phyloP scores from a whole-genome alignment of 2,329 filamentous ascomycete genomes.

The Alternaria novae-zelandiae region DNA sequence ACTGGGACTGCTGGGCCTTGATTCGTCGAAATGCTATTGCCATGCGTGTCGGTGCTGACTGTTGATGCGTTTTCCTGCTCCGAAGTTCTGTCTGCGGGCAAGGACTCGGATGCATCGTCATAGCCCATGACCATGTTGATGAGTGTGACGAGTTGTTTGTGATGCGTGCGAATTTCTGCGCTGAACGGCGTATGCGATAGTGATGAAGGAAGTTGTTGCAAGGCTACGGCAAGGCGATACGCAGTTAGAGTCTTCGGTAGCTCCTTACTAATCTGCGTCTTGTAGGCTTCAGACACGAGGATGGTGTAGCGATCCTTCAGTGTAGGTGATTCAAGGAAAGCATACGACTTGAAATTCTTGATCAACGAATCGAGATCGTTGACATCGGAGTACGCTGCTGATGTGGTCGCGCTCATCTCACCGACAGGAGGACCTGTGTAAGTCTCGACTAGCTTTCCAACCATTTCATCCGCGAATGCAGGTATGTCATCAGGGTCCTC shows the following conservation, averaged over 20 bases:
- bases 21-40: neutral
- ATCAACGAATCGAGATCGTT: constrained; percentile 16
- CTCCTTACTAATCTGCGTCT: constrained; percentile 17
- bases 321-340: constrained; percentile 34
- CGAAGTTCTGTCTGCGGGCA: neutral
- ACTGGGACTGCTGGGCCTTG: neutral
- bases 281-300: constrained; percentile 37
- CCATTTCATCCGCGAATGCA: constrained; percentile 28
- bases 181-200: constrained; percentile 31
- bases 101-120: neutral
- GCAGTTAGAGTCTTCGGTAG: constrained; percentile 39
- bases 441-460: constrained; percentile 25
- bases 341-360: constrained; percentile 24
- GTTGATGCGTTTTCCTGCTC: neutral
- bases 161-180: constrained; percentile 25
- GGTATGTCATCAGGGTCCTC: constrained; percentile 33
- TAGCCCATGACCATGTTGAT: constrained; percentile 21
- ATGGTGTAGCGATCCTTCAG: constrained; percentile 41
- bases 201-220: constrained; percentile 22
- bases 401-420: neutral
- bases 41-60: neutral
- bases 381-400: neutral
- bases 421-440: constrained; percentile 10
- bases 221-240: constrained; percentile 34
- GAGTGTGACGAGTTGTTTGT: constrained; percentile 25